phyloP scores from a whole-genome alignment of 2,329 filamentous ascomycete species.

The Aspergillus fructus region DNA sequence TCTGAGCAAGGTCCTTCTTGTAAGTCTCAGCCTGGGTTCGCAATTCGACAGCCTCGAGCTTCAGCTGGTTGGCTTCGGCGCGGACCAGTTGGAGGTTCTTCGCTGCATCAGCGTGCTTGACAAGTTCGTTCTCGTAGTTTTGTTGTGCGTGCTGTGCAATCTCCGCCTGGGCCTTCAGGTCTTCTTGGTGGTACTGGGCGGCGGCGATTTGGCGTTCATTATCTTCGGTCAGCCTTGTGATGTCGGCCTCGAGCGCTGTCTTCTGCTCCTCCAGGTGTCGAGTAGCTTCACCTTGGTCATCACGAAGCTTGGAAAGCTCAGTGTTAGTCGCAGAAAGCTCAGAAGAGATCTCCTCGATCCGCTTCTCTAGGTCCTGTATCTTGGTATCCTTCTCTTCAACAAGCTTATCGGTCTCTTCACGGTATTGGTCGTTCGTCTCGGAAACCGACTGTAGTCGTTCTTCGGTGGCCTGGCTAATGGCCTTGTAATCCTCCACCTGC shows the following conservation, averaged over 20 bases:
- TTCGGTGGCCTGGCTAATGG: conserved; percentile 82
- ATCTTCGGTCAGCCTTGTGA: conserved; percentile 78
- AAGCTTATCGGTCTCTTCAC: conserved; percentile 76
- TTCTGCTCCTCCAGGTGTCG: conserved; percentile 80
- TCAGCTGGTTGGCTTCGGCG: conserved; percentile 76
- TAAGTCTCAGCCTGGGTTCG: conserved; percentile 83
- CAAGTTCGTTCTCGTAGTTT: conserved; percentile 89
- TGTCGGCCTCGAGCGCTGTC: conserved; percentile 71
- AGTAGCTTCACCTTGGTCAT: conserved; percentile 73
- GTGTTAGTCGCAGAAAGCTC: conserved; percentile 80
- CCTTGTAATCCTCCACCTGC: conserved; percentile 83
- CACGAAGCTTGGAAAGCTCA: conserved; percentile 76
- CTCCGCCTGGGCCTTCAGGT: conserved; percentile 87
- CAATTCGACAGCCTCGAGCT: conserved; percentile 71
- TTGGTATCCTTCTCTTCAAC: conserved; percentile 75
- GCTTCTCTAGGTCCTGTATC: conserved; percentile 78
- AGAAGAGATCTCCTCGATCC: conserved; percentile 76
- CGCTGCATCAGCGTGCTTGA: conserved; percentile 95
- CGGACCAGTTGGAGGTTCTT: conserved; percentile 78
- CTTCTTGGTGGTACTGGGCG: conserved; percentile 81
- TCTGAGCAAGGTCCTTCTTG: conserved; percentile 74
- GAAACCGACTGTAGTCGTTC: conserved; percentile 80
- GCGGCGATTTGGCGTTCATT: conserved; percentile 76
- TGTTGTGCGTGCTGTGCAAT: conserved; percentile 92
- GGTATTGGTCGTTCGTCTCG: conserved; percentile 79